Evolutionary conservation across 345 rosid species (phyloP).

Genomic region (Salix arbutifolia): DNA sequence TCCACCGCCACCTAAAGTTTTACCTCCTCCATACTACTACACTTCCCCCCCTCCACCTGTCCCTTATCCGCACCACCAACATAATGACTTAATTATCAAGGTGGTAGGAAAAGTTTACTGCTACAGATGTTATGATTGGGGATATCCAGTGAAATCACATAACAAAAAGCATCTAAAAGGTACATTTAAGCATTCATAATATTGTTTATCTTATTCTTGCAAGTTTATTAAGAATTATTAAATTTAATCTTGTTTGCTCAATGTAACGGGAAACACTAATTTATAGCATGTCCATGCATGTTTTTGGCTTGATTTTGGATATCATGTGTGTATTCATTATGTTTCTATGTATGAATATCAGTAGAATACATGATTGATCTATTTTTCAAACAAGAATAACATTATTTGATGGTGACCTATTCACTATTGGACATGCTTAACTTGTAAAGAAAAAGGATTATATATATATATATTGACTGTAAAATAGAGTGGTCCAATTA

Average conservation of each 20-base stretch:
- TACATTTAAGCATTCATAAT: not conserved
- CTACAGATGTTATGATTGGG: constrained; percentile 18
- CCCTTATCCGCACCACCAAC: constrained; percentile 14
- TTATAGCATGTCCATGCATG: not conserved
- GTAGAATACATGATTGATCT: not conserved
- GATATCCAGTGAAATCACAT: constrained; percentile 21
- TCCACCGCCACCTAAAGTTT: constrained; percentile 14
- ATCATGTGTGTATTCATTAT: not conserved
- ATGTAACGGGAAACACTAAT: no score
- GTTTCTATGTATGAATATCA: not conserved
- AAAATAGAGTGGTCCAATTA: no score
- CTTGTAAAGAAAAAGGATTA: no score
- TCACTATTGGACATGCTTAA: not conserved
- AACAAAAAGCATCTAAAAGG: constrained; percentile 34
- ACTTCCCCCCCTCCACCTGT: constrained; percentile 20
- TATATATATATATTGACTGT: no score
- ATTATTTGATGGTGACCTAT: not conserved
- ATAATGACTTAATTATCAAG: constrained; percentile 19
- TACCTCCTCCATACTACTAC: constrained; percentile 17
- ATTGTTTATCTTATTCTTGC: not conserved
- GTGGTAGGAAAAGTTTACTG: constrained; percentile 41
- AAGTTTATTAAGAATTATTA: no score
- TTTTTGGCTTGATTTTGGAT: not conserved
- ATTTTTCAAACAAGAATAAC: not conserved
- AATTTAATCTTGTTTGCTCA: no score